These are phyloP conservation scores for Nicotiana knightiana DNA, from an alignment of 257 asterid genomes.

Conservation along the genomic window DNA sequence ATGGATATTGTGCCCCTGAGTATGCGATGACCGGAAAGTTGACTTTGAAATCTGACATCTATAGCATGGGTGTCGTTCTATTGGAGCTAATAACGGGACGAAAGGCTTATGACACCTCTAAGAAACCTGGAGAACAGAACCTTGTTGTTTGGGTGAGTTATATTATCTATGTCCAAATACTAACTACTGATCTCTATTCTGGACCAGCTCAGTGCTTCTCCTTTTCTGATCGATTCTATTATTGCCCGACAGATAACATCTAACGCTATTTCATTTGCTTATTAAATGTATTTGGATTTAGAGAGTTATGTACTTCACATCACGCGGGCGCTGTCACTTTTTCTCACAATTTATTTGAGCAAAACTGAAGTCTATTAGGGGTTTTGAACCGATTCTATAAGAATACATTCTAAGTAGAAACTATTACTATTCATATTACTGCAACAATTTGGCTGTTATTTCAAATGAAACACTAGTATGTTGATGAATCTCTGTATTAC, in stretches of 20 bases:
- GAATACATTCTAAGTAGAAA: neutral
- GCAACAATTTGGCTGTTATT: neutral
- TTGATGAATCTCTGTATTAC: neutral
- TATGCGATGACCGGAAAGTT: constrained; percentile 81
- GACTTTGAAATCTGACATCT: constrained; percentile 83
- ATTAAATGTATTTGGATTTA: neutral
- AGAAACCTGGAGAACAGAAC: constrained; percentile 59
- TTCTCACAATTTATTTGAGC: too few relatives aligned
- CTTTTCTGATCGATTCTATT: neutral
- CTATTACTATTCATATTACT: neutral
- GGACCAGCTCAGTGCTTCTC: neutral
- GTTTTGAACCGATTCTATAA: neutral
- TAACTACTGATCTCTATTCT: neutral
- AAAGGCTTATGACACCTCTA: constrained; percentile 51
- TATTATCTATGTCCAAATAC: neutral
- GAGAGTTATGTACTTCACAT: neutral
- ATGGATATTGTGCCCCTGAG: constrained; percentile 91
- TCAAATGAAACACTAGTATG: neutral
- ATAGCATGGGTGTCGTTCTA: constrained; percentile 87
- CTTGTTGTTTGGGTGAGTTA: constrained; percentile 79
- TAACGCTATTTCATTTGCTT: neutral
- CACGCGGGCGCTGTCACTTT: neutral
- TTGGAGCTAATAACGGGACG: constrained; percentile 85
- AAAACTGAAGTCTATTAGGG: neutral
- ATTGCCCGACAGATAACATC: neutral